These are phyloP conservation scores for Alopecurus myosuroides DNA, from an alignment of 176 grass and related monocot genomes.

Conservation along the genomic window DNA sequence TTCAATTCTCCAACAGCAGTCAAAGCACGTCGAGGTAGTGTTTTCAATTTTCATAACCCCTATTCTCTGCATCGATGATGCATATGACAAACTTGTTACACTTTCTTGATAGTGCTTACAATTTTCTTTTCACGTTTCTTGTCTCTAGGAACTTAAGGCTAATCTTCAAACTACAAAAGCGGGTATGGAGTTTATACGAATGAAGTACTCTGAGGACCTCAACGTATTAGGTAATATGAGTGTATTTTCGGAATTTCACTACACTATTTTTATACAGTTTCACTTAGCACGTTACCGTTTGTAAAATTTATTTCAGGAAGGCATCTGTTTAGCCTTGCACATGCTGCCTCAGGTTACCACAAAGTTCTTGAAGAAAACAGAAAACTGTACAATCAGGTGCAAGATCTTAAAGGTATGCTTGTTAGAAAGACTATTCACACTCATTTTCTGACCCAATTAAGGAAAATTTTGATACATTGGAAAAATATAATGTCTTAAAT, in stretches of 20 bases:
- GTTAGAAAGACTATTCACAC: not conserved
- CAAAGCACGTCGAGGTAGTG: slow-evolving; percentile 81
- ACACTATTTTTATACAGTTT: slow-evolving; percentile 8
- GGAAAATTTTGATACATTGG: not conserved
- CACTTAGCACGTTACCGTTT: slow-evolving; percentile 22
- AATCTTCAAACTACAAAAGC: slow-evolving; percentile 70
- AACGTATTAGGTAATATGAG: slow-evolving; percentile 68
- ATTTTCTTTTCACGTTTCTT: slow-evolving; percentile 6
- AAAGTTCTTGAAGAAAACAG: slow-evolving; percentile 99
- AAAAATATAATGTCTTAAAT: slow-evolving; percentile 25
- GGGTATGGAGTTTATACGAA: slow-evolving; percentile 86
- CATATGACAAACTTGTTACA: not conserved
- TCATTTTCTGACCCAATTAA: not conserved
- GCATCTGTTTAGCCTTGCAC: slow-evolving; percentile 72
- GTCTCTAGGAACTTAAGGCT: slow-evolving; percentile 68
- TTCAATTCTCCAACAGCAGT: slow-evolving; percentile 68
- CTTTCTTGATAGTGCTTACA: not conserved
- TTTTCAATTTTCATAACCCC: not conserved
- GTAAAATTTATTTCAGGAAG: slow-evolving; percentile 60
- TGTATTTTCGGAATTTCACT: not conserved
- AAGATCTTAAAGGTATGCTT: slow-evolving; percentile 93
- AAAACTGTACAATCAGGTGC: slow-evolving; percentile 96
- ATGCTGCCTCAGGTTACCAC: slow-evolving; percentile 89
- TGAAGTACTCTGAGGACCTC: slow-evolving; percentile 74
- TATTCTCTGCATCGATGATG: not conserved